Conservation (phyloP, 495 filamentous ascomycete genomes). For the Aspergillus saccharolyticus region DNA sequence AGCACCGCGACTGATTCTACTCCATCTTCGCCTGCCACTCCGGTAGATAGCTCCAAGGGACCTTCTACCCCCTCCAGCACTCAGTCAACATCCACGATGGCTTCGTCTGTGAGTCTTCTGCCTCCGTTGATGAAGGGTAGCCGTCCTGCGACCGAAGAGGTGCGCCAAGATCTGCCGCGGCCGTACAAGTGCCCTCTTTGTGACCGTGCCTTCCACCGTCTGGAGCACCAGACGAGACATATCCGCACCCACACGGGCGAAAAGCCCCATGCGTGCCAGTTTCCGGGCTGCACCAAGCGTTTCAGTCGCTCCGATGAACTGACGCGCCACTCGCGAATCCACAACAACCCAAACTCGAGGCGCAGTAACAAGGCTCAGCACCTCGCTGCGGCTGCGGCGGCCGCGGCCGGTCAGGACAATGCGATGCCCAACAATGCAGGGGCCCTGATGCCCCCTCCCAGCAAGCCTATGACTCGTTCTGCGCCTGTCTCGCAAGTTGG, state of each 20-base stretch:
- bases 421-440: slow-evolving; percentile 47
- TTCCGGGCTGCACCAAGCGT: slow-evolving; percentile 91
- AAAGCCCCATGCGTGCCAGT: slow-evolving; percentile 94
- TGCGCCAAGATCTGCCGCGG: slow-evolving; percentile 77
- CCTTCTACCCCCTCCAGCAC: slow-evolving; percentile 24
- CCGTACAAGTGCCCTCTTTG: slow-evolving; percentile 98
- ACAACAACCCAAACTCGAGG: slow-evolving; percentile 97
- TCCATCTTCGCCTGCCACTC: slow-evolving; percentile 25
- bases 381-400: slow-evolving; percentile 50
- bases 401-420: slow-evolving; percentile 46
- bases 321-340: slow-evolving; percentile 94
- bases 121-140: slow-evolving; percentile 63
- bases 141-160: slow-evolving; percentile 52
- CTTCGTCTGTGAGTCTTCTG: slow-evolving; percentile 62
- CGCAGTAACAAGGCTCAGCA: slow-evolving; percentile 85
- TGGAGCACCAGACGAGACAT: slow-evolving; percentile 97
- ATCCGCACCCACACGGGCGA: slow-evolving; percentile 98
- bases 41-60: slow-evolving; percentile 15
- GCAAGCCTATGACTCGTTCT: slow-evolving; percentile 67
- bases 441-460: slow-evolving; percentile 71
- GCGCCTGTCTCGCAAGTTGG: slow-evolving; percentile 85
- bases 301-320: slow-evolving; percentile 97
- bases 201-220: slow-evolving; percentile 97
- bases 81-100: slow-evolving; percentile 54
- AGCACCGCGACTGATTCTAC: slow-evolving; percentile 23